Percentiles rank a stretch among this genome's conserved stretches.
These are phyloP conservation scores for Glaciozyma martinii DNA, from an alignment of 768 basidiomycete genomes.

Conservation along the genomic window DNA sequence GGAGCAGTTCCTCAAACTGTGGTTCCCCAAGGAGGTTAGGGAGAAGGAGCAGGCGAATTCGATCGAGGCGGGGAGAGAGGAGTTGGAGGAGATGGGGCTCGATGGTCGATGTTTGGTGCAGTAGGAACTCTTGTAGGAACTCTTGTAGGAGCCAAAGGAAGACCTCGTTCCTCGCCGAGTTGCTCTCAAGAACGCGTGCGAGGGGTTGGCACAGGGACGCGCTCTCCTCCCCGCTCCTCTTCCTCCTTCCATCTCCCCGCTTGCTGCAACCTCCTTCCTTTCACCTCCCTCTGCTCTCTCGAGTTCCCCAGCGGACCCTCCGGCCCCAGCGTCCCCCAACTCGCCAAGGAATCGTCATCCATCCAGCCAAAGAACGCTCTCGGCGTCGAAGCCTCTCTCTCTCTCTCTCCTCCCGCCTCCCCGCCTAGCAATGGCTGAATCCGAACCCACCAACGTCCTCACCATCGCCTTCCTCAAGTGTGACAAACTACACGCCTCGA, in stretches of 20 bases:
- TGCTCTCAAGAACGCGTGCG: too few relatives aligned
- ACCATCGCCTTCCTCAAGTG: slow-evolving; percentile 1
- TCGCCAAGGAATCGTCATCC: too few relatives aligned
- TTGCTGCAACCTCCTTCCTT: neutral
- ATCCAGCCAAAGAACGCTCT: too few relatives aligned
- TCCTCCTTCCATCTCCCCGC: neutral
- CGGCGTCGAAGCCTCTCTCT: too few relatives aligned
- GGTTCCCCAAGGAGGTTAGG: slow-evolving; percentile 78
- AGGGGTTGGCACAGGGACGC: too few relatives aligned
- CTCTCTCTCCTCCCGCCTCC: too few relatives aligned
- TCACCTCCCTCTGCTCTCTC: neutral
- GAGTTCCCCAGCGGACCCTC: neutral
- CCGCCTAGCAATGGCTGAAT: too few relatives aligned
- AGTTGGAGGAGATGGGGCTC: slow-evolving; percentile 51
- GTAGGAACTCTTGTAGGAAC: neutral
- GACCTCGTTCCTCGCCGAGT: too few relatives aligned
- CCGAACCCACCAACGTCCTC: neutral
- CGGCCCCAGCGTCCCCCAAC: neutral
- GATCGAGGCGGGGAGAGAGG: slow-evolving; percentile 61
- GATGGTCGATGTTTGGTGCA: neutral
- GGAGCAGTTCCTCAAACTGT: slow-evolving; percentile 77
- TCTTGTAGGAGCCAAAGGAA: too few relatives aligned
- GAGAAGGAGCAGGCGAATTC: slow-evolving; percentile 60
- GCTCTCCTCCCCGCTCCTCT: too few relatives aligned
- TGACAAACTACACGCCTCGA: neutral